A percentile compares a stretch with the other conserved stretches of the same genome.
Conservation (phyloP, 257 asterid genomes). For the Nicotiana tomentosiformis region DNA sequence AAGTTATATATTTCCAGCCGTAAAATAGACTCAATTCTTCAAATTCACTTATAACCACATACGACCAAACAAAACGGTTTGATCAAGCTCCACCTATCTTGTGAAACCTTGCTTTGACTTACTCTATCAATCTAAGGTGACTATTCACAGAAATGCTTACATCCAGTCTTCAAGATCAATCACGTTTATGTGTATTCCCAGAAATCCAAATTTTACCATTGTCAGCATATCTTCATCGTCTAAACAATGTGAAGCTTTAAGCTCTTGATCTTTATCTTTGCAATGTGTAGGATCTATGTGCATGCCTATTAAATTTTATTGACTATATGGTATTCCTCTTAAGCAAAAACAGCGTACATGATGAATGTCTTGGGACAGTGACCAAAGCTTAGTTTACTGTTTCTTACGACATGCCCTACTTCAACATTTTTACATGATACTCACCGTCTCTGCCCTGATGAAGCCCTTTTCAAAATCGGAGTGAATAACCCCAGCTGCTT, state of each 20-base stretch:
- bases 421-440: conserved; percentile 10
- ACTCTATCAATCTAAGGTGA: background rate
- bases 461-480: conserved; percentile 97
- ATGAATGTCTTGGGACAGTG: background rate
- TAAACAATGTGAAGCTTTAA: conserved; percentile 1
- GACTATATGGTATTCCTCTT: background rate
- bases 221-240: conserved; percentile 8
- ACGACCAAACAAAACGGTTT: background rate
- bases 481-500: conserved; percentile 99
- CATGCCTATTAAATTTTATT: background rate
- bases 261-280: background rate
- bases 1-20: background rate
- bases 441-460: conserved; percentile 97
- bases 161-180: background rate
- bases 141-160: background rate
- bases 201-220: background rate
- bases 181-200: background rate
- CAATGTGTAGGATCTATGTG: background rate
- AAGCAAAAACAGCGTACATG: background rate
- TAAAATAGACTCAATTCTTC: background rate
- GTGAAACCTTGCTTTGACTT: background rate
- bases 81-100: background rate
- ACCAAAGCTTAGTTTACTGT: background rate
- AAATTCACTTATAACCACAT: background rate
- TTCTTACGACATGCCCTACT: background rate